Evolutionary conservation across 139 green algal genomes (phyloP), one percentile per base, ranked within the genome.

Genomic region (Chlamydomonas incerta): DNA sequence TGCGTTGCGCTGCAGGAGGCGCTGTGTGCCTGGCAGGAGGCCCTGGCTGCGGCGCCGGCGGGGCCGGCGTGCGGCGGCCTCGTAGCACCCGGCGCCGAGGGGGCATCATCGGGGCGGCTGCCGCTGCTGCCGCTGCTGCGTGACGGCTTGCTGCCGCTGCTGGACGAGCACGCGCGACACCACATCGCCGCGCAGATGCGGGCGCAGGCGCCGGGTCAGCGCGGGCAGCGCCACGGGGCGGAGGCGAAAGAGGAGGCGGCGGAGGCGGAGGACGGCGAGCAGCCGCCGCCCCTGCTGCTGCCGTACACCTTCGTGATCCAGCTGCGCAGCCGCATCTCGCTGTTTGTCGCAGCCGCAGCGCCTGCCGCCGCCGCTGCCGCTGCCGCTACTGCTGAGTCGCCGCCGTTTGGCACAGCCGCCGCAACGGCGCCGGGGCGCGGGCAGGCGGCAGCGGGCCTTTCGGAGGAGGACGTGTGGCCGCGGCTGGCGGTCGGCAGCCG

Each of bases 1-100:
- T 83, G 75, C n/a, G 75, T 63, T 41, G 77, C 77, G 10, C 77
- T 83, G 29, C 29, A 83, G 63, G 63, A 83, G 47, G 77, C 63
- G 2, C 63, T 83, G 29, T 74, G 77, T n/a, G 63, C 46, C 21
- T 83, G 63, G 62, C 77, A 83, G 77, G 63, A 15, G 1, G 34
- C 6, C 41, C 31, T 83, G 5, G 34, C 57, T 1, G 29, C 46
- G 0, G 23, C 28, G 9, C 24, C 28, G 5, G 63, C n/a, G 26
- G 41, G 41, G 5, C 6, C 41, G 41, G 41, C 5, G 41, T 50
- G 41, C 41, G 41, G 41, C 5, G 6, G 6, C 41, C 5, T 50
- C 21, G 52, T 28, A 41, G 1, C 3, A 47, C 21, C 29, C 15
- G 29, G 47, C 28, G 72, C 8, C 2, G 47, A 34, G 13, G 10